phyloP scores from a whole-genome alignment of 2,329 filamentous ascomycete genomes.

The Alternaria alternata region DNA sequence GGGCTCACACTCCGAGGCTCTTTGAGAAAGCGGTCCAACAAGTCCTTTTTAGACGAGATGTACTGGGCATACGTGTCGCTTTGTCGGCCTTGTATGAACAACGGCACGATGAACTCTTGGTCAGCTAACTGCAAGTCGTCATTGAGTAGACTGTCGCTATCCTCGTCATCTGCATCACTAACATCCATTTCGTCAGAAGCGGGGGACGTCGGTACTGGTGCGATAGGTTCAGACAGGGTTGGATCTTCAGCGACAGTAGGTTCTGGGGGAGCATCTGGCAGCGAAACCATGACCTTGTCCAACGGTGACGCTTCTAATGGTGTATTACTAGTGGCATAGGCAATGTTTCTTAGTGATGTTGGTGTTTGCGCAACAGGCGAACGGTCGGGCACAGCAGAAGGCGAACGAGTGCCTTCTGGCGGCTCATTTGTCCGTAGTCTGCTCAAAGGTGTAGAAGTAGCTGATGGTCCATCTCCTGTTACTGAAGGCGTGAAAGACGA shows the following conservation, averaged over 20 bases:
- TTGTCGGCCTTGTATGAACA: slow-evolving; percentile 45
- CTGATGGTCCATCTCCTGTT: not conserved
- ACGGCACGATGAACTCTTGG: slow-evolving; percentile 45
- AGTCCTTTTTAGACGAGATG: slow-evolving; percentile 27
- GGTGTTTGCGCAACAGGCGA: slow-evolving; percentile 32
- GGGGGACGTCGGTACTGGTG: not conserved
- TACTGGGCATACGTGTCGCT: slow-evolving; percentile 31
- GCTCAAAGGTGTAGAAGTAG: slow-evolving; percentile 2
- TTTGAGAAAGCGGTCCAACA: slow-evolving; percentile 28
- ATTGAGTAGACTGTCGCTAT: slow-evolving; percentile 31
- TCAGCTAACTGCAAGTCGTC: slow-evolving; percentile 40
- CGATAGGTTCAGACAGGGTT: slow-evolving; percentile 1
- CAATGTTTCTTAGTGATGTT: slow-evolving; percentile 40
- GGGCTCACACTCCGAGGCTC: slow-evolving; percentile 21
- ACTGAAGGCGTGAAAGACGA: slow-evolving; percentile 10
- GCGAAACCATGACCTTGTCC: slow-evolving; percentile 4
- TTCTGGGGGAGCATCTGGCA: slow-evolving; percentile 5
- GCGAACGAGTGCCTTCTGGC: slow-evolving; percentile 42
- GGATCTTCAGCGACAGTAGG: slow-evolving; percentile 12
- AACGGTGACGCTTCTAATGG: slow-evolving; percentile 7
- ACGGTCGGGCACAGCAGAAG: slow-evolving; percentile 45
- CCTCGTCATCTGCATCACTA: slow-evolving; percentile 31
- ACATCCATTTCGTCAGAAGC: slow-evolving; percentile 26
- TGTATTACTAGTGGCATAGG: slow-evolving; percentile 26
- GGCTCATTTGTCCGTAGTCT: slow-evolving; percentile 11